Percentiles rank a stretch among this genome's conserved stretches.
These are phyloP conservation scores for Xeromyces bisporus DNA, from an alignment of 495 filamentous ascomycete species.

Conservation along the genomic window DNA sequence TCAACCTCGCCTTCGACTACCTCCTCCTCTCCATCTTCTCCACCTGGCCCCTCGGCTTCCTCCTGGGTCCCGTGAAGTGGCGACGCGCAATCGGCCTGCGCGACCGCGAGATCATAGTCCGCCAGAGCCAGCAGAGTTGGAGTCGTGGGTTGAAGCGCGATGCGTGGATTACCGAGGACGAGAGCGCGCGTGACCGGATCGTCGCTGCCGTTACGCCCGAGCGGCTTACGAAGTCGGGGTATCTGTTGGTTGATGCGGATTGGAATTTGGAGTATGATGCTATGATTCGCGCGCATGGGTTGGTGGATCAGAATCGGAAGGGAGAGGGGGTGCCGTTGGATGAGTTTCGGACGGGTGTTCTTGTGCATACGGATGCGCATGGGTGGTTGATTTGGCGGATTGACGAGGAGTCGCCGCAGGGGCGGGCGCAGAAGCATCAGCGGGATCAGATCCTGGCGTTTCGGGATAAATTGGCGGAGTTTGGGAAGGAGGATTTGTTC, in stretches of 20 bases:
- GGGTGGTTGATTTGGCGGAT: conserved; percentile 49
- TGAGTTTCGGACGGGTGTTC: conserved; percentile 43
- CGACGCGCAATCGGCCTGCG: conserved; percentile 52
- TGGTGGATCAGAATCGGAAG: conserved; percentile 34
- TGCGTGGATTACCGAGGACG: conserved; percentile 28
- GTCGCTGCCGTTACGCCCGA: conserved; percentile 46
- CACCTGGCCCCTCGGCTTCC: conserved; percentile 62
- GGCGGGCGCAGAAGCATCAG: conserved; percentile 23
- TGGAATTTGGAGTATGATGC: conserved; percentile 68
- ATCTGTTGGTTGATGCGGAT: conserved; percentile 55
- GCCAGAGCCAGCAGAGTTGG: conserved; percentile 37
- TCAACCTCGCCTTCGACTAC: conserved; percentile 53
- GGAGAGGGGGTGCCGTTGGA: conserved; percentile 31
- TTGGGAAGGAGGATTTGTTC: conserved; percentile 73
- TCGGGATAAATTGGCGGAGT: conserved; percentile 45
- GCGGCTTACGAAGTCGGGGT: conserved; percentile 57
- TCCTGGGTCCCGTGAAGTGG: conserved; percentile 48
- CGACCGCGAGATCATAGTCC: conserved; percentile 55
- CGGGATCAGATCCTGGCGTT: conserved; percentile 51
- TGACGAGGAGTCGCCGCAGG: conserved; percentile 35
- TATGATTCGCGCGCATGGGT: conserved; percentile 49
- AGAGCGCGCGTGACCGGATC: conserved; percentile 31
- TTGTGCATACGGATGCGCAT: conserved; percentile 44
- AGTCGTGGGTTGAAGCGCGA: conserved; percentile 23
- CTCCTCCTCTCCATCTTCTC: conserved; percentile 48